A percentile compares a stretch with the other conserved stretches of the same genome.
These are phyloP conservation scores for Gamsiella multidivaricata DNA, from an alignment of 192 early-diverging fungal genomes.

Conservation along the genomic window DNA sequence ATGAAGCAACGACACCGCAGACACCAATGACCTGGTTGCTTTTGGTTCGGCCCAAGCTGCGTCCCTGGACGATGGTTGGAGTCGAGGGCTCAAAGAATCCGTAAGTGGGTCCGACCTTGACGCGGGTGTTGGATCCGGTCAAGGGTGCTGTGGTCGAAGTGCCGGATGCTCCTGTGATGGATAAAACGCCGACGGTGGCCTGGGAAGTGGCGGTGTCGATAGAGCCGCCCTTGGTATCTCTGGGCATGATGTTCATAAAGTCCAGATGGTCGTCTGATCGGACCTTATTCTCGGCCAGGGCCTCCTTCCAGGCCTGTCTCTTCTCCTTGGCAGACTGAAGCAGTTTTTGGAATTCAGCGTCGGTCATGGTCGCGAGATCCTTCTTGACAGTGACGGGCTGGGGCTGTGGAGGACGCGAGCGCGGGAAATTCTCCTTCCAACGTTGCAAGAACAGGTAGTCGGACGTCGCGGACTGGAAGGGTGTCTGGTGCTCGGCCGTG, in stretches of 20 bases:
- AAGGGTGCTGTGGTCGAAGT: conserved; percentile 1
- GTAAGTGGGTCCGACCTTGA: conserved; percentile 54
- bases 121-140: conserved; percentile 31
- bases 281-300: conserved; percentile 51
- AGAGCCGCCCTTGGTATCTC: conserved; percentile 26
- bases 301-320: conserved; percentile 63
- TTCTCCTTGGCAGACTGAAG: conserved; percentile 64
- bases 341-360: conserved; percentile 69
- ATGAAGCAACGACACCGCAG: conserved; percentile 67
- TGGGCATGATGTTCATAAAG: conserved; percentile 26
- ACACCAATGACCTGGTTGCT: conserved; percentile 68
- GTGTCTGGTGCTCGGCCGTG: conserved; percentile 76
- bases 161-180: background rate
- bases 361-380: conserved; percentile 69
- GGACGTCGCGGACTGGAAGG: conserved; percentile 70
- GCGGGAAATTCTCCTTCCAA: conserved; percentile 82
- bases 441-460: conserved; percentile 66
- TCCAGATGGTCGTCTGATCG: conserved; percentile 26
- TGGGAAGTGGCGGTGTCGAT: conserved; percentile 41
- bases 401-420: conserved; percentile 64
- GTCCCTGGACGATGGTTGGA: conserved; percentile 68
- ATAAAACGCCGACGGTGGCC: conserved; percentile 49
- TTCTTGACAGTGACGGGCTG: conserved; percentile 55
- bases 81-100: conserved; percentile 49
- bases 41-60: conserved; percentile 62